A percentile compares a stretch with the other conserved stretches of the same genome.
Evolutionary conservation across 2,329 filamentous ascomycete species (phyloP).

Genomic region (Colletotrichum lentis): DNA sequence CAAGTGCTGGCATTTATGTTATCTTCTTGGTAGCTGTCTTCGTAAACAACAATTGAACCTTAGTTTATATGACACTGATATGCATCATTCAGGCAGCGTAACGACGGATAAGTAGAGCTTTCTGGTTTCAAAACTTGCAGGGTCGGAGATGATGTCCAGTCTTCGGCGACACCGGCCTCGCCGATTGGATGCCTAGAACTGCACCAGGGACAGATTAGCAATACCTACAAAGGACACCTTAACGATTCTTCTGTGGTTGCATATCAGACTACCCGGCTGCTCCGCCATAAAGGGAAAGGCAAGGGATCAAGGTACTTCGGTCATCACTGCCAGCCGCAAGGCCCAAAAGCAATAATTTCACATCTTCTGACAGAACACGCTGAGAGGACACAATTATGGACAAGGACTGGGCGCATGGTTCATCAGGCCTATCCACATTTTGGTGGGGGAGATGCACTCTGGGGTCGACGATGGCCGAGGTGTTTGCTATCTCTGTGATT

Average conservation of each 20-base stretch:
- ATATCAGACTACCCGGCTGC: not conserved
- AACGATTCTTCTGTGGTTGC: not conserved
- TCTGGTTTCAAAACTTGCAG: not conserved
- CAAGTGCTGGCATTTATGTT: not conserved
- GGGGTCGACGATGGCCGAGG: not conserved
- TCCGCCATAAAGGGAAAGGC: not conserved
- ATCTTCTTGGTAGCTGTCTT: not conserved
- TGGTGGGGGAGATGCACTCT: not conserved
- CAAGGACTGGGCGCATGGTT: not conserved
- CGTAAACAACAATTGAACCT: not conserved
- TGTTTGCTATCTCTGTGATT: not conserved
- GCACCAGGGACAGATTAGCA: not conserved
- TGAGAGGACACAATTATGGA: not conserved
- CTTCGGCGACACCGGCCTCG: not conserved
- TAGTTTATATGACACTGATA: not conserved
- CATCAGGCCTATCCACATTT: not conserved
- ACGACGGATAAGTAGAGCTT: not conserved
- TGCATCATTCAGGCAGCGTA: not conserved
- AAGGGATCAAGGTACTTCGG: not conserved
- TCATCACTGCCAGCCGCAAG: not conserved
- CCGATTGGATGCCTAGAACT: not conserved
- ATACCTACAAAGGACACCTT: not conserved
- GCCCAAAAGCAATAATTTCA: not conserved
- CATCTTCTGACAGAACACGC: not conserved
- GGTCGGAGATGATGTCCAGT: not conserved